Conservation (phyloP, 371 early-diverging fungal species). For the Mortierella sp. region DNA sequence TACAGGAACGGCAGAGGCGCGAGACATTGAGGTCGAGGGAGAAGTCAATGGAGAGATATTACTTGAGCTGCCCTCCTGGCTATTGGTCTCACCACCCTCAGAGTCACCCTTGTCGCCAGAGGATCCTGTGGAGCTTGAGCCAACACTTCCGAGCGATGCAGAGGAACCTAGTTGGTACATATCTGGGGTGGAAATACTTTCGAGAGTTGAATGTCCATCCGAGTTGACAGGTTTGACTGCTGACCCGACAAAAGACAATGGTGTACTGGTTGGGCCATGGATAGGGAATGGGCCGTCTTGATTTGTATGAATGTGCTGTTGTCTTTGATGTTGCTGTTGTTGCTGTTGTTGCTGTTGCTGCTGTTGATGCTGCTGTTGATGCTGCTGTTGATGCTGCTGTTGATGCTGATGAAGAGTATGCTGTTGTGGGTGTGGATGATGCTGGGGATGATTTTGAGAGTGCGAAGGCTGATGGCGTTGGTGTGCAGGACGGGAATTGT, state of each 20-base stretch:
- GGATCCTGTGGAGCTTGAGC: conserved; percentile 10
- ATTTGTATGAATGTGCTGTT: conserved; percentile 17
- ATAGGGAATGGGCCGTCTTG: conserved; percentile 16
- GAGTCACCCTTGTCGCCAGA: conserved; percentile 10
- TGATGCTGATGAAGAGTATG: conserved; percentile 14
- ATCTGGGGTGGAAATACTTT: conserved; percentile 30
- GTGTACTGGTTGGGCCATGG: conserved; percentile 44
- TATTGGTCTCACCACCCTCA: conserved; percentile 5
- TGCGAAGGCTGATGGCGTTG: conserved; percentile 12
- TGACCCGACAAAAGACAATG: conserved; percentile 23
- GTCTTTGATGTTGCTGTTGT: conserved; percentile 16
- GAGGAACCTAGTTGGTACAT: conserved; percentile 40
- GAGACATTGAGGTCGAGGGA: background rate
- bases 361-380: conserved; percentile 15
- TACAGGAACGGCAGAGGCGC: background rate
- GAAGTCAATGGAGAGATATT: conserved; percentile 2
- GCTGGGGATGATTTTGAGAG: conserved; percentile 24
- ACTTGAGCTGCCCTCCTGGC: background rate
- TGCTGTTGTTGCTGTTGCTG: conserved; percentile 17
- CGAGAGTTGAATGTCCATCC: conserved; percentile 15
- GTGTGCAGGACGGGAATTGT: conserved; percentile 1
- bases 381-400: conserved; percentile 21
- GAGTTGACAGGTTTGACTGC: conserved; percentile 13
- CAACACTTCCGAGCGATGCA: conserved; percentile 19
- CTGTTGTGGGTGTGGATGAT: conserved; percentile 20